These are phyloP conservation scores for Trichophyton schoenleinii DNA, from an alignment of 2,329 filamentous ascomycete species.

Conservation along the genomic window DNA sequence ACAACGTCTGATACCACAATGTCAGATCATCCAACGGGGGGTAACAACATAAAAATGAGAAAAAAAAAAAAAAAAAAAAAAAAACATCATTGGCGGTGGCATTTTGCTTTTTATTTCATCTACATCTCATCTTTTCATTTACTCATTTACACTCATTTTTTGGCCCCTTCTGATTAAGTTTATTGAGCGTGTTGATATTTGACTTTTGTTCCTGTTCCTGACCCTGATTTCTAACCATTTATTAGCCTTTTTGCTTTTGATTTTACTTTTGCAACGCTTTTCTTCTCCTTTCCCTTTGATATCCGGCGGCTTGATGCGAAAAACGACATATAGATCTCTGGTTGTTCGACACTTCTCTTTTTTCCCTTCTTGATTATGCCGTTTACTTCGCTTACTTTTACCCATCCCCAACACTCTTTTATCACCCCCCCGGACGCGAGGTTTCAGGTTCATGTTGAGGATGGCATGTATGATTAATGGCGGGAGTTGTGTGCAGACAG, in stretches of 20 bases:
- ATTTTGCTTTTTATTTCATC: not conserved
- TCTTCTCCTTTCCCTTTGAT: not conserved
- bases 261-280: constrained; percentile 3
- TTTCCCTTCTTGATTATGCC: not conserved
- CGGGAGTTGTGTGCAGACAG: not conserved
- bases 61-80: not conserved
- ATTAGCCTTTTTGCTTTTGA: not conserved
- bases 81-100: not conserved
- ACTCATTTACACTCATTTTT: not conserved
- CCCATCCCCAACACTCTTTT: constrained; percentile 1
- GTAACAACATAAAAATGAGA: not conserved
- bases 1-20: not conserved
- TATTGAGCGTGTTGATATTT: constrained; percentile 2
- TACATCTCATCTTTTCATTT: not conserved
- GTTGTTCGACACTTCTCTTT: not conserved
- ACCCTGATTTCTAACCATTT: not conserved
- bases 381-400: not conserved
- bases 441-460: constrained; percentile 1
- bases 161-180: constrained; percentile 2
- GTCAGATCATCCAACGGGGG: not conserved
- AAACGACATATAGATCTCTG: constrained; percentile 2
- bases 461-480: constrained; percentile 4
- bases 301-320: constrained; percentile 1
- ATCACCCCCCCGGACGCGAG: not conserved
- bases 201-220: not conserved